A percentile compares a stretch with the other conserved stretches of the same genome.
phyloP scores from a whole-genome alignment of 345 rosid species.

The Brassica juncea region DNA sequence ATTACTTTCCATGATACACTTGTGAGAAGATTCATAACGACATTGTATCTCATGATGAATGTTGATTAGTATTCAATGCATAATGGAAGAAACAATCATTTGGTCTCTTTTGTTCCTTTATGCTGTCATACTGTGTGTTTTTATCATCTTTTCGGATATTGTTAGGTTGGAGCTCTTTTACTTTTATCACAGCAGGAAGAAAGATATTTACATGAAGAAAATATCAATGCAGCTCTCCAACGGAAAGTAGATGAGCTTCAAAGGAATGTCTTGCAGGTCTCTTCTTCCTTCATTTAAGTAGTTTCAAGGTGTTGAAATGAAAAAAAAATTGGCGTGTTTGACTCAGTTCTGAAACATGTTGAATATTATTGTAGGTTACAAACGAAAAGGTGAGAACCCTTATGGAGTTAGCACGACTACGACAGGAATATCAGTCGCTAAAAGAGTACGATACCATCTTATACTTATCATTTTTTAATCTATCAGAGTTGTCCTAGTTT shows the following conservation, averaged over 20 bases:
- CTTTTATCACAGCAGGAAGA: slow-evolving; percentile 96
- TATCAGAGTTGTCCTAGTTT: background rate
- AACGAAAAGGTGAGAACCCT: slow-evolving; percentile 97
- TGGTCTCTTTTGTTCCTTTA: background rate
- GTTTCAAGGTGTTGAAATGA: slow-evolving; percentile 10
- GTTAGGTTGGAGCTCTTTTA: slow-evolving; percentile 75
- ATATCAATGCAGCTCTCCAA: slow-evolving; percentile 80
- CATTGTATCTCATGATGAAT: slow-evolving; percentile 10
- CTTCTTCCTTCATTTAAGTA: background rate
- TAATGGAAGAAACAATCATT: slow-evolving; percentile 3
- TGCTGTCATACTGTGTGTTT: slow-evolving; percentile 13
- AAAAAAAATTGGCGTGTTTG: background rate
- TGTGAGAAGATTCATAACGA: background rate
- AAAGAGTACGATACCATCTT: slow-evolving; percentile 55
- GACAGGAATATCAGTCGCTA: slow-evolving; percentile 65
- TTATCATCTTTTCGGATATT: slow-evolving; percentile 25
- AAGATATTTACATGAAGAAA: slow-evolving; percentile 87
- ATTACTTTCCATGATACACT: slow-evolving; percentile 8
- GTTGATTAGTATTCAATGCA: slow-evolving; percentile 5
- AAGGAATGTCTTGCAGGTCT: slow-evolving; percentile 83
- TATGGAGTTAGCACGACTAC: slow-evolving; percentile 80
- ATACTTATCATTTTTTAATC: background rate
- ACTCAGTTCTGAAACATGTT: slow-evolving; percentile 16
- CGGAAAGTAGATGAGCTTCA: slow-evolving; percentile 88
- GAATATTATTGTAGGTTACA: slow-evolving; percentile 60